Conservation (phyloP, 257 asterid genomes). For the Cruciata laevipes region DNA sequence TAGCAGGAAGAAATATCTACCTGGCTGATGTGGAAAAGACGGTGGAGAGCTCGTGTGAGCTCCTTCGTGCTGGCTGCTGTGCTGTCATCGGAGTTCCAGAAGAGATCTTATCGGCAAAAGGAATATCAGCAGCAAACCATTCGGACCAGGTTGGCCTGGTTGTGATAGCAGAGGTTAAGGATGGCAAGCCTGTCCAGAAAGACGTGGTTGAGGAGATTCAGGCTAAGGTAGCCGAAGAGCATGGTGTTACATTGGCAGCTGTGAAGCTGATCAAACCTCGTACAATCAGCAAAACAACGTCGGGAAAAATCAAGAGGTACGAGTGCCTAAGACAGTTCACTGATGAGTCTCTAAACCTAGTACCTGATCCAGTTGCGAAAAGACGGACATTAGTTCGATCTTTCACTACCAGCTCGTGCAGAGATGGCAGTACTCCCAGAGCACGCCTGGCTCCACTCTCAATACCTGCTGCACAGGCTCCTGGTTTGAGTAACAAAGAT, state of each 20-base stretch:
- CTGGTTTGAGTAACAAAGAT: slow-evolving; percentile 32
- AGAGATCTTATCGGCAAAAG: slow-evolving; percentile 56
- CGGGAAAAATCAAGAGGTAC: slow-evolving; percentile 72
- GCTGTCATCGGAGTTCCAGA: slow-evolving; percentile 83
- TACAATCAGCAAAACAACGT: slow-evolving; percentile 74
- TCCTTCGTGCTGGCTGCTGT: slow-evolving; percentile 75
- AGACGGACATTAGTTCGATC: slow-evolving; percentile 49
- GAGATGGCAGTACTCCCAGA: slow-evolving; percentile 68
- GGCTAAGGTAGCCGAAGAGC: slow-evolving; percentile 63
- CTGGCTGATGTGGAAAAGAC: slow-evolving; percentile 82
- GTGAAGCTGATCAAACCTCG: slow-evolving; percentile 62
- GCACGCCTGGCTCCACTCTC: slow-evolving; percentile 29
- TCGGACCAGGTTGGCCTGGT: slow-evolving; percentile 75
- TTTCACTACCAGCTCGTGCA: slow-evolving; percentile 71
- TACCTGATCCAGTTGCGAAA: slow-evolving; percentile 36
- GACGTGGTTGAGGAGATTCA: slow-evolving; percentile 47
- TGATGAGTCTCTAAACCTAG: slow-evolving; percentile 55
- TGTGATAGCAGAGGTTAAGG: slow-evolving; percentile 71
- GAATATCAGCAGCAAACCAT: slow-evolving; percentile 42
- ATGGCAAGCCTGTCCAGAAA: slow-evolving; percentile 47
- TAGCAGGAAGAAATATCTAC: slow-evolving; percentile 74
- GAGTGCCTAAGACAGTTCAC: slow-evolving; percentile 70
- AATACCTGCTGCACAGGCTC: slow-evolving; percentile 20
- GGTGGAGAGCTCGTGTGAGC: slow-evolving; percentile 65
- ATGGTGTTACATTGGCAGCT: slow-evolving; percentile 60